A percentile compares a stretch with the other conserved stretches of the same genome.
These are phyloP conservation scores for Ambrosiella cleistominuta DNA, from an alignment of 2,329 filamentous ascomycete species.

Conservation along the genomic window DNA sequence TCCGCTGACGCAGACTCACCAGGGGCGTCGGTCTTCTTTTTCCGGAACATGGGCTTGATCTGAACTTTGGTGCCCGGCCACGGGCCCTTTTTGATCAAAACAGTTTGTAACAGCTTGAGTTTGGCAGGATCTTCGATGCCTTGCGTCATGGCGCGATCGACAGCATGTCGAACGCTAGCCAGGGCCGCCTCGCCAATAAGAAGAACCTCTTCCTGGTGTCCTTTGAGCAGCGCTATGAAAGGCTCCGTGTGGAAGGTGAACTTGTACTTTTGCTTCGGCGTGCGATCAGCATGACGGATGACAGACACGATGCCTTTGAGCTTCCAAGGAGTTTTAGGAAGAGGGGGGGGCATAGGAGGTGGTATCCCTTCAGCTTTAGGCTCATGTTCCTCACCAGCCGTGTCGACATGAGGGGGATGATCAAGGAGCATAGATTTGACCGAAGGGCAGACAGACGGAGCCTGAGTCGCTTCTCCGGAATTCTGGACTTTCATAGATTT, in stretches of 20 bases:
- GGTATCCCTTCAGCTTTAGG: neutral
- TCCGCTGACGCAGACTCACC: constrained; percentile 21
- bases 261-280: constrained; percentile 98
- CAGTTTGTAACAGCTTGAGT: constrained; percentile 68
- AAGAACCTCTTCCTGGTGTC: constrained; percentile 89
- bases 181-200: constrained; percentile 82
- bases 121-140: constrained; percentile 74
- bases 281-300: constrained; percentile 88
- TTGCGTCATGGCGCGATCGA: constrained; percentile 60
- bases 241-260: constrained; percentile 96
- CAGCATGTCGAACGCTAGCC: constrained; percentile 74
- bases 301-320: constrained; percentile 95
- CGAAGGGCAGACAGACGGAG: constrained; percentile 24
- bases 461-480: constrained; percentile 14
- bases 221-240: constrained; percentile 85
- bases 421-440: constrained; percentile 20
- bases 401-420: constrained; percentile 16
- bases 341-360: constrained; percentile 35
- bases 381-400: constrained; percentile 8
- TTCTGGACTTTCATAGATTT: constrained; percentile 5
- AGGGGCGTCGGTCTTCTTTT: constrained; percentile 48
- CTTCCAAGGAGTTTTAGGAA: constrained; percentile 90
- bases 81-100: constrained; percentile 76
- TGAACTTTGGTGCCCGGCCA: constrained; percentile 97
- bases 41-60: constrained; percentile 98